phyloP scores from a whole-genome alignment of 805 yeast species.

The Ogataea polymorpha region DNA sequence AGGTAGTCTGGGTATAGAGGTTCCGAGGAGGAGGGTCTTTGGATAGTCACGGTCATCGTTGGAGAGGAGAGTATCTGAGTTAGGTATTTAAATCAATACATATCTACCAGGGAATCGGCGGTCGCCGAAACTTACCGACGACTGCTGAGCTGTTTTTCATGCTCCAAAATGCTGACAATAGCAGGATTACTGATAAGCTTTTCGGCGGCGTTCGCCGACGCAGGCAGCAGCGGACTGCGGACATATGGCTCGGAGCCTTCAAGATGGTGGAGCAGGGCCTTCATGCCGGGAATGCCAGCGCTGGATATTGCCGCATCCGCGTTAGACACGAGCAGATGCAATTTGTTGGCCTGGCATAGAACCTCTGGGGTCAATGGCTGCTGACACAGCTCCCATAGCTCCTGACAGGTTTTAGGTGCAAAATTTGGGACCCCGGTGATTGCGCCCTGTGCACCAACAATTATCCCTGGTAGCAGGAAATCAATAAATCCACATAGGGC shows the following conservation, averaged over 20 bases:
- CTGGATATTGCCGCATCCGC: conserved; percentile 18
- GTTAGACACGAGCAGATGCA: conserved; percentile 14
- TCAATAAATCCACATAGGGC: conserved; percentile 18
- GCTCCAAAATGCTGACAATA: conserved; percentile 9
- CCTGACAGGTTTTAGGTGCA: conserved; percentile 19
- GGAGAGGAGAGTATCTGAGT: neutral
- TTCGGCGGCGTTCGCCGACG: neutral
- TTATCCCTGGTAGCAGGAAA: conserved; percentile 15
- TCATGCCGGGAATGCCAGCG: conserved; percentile 19
- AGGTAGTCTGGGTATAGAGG: conserved; percentile 1
- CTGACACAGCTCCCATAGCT: conserved; percentile 13
- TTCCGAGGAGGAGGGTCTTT: neutral
- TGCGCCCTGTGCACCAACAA: conserved; percentile 18
- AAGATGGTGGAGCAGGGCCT: conserved; percentile 9
- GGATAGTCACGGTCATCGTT: neutral
- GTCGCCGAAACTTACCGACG: neutral
- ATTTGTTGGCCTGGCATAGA: conserved; percentile 7
- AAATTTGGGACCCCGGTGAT: conserved; percentile 20
- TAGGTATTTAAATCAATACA: neutral
- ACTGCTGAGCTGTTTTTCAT: conserved; percentile 2
- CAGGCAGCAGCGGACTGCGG: conserved; percentile 15
- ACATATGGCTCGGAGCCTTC: conserved; percentile 11
- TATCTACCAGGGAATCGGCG: neutral
- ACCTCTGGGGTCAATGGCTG: conserved; percentile 5
- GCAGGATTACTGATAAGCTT: conserved; percentile 4